Percentiles rank a stretch among this genome's conserved stretches.
Conservation (phyloP, 108 stramenopile genomes). For the Cyclotella sp. region DNA sequence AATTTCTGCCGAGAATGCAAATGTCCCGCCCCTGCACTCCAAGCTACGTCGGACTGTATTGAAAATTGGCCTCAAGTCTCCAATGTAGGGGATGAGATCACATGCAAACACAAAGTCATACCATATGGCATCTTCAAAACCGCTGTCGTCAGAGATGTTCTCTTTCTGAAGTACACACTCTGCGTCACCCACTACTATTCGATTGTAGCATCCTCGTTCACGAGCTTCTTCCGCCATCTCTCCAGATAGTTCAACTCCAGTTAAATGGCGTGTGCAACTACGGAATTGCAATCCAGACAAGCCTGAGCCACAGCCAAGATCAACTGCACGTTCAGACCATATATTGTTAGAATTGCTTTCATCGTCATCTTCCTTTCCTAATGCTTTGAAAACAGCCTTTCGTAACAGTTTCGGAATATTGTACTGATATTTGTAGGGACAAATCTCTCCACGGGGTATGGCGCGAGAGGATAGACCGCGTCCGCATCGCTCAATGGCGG, state of each 20-base stretch:
- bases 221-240: slow-evolving; percentile 74
- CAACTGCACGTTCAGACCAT: slow-evolving; percentile 52
- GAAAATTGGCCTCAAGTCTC: slow-evolving; percentile 57
- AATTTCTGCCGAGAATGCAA: slow-evolving; percentile 70
- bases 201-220: slow-evolving; percentile 64
- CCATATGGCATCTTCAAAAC: slow-evolving; percentile 14
- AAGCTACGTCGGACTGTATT: slow-evolving; percentile 39
- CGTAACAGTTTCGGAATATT: slow-evolving; percentile 43
- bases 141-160: slow-evolving; percentile 7
- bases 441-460: slow-evolving; percentile 44
- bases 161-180: slow-evolving; percentile 44
- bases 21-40: slow-evolving; percentile 43
- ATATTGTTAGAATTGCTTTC: slow-evolving; percentile 7
- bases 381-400: slow-evolving; percentile 30
- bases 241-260: slow-evolving; percentile 69
- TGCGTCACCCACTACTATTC: slow-evolving; percentile 60
- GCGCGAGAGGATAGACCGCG: slow-evolving; percentile 39
- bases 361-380: slow-evolving; percentile 25
- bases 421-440: slow-evolving; percentile 35
- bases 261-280: slow-evolving; percentile 47
- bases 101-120: slow-evolving; percentile 76
- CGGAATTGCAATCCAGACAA: slow-evolving; percentile 64
- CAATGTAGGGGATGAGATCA: slow-evolving; percentile 76
- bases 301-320: slow-evolving; percentile 80
- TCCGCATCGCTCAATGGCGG: slow-evolving; percentile 32